A percentile compares a stretch with the other conserved stretches of the same genome.
Evolutionary conservation across 2,329 filamentous ascomycete genomes (phyloP).

Genomic region (Diaporthe vexans): DNA sequence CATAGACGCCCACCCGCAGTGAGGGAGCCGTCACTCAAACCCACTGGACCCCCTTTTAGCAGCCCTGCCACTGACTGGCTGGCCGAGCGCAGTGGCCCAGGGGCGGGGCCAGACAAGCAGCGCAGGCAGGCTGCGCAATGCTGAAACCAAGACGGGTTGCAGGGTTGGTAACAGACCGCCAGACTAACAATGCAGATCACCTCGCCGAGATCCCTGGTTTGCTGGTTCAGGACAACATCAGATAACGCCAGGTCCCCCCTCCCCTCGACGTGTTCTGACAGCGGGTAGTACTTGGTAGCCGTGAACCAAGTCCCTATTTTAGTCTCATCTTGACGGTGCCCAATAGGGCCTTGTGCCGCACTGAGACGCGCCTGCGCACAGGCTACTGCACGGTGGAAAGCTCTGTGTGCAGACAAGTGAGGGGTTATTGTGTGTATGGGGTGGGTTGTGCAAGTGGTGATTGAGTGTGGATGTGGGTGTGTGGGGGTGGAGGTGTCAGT

Average conservation of each 20-base stretch:
- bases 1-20: background rate
- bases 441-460: background rate
- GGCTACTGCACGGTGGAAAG: constrained; percentile 1
- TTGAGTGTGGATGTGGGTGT: background rate
- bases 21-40: constrained; percentile 31
- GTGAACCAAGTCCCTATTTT: constrained; percentile 6
- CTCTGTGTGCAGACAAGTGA: background rate
- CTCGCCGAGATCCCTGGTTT: background rate
- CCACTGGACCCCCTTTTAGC: constrained; percentile 12
- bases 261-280: background rate
- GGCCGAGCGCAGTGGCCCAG: constrained; percentile 36
- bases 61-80: background rate
- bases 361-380: background rate
- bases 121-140: background rate
- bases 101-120: background rate
- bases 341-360: background rate
- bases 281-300: background rate
- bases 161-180: constrained; percentile 29
- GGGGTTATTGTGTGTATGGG: background rate
- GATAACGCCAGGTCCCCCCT: background rate
- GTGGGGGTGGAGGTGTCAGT: background rate
- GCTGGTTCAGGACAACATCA: background rate
- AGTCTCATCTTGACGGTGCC: background rate
- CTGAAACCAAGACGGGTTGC: constrained; percentile 20
- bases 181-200: constrained; percentile 24